Percentiles rank a stretch among this genome's conserved stretches.
Conservation (phyloP, 1,284 basidiomycete species). For the Ceratobasidium sp. region DNA sequence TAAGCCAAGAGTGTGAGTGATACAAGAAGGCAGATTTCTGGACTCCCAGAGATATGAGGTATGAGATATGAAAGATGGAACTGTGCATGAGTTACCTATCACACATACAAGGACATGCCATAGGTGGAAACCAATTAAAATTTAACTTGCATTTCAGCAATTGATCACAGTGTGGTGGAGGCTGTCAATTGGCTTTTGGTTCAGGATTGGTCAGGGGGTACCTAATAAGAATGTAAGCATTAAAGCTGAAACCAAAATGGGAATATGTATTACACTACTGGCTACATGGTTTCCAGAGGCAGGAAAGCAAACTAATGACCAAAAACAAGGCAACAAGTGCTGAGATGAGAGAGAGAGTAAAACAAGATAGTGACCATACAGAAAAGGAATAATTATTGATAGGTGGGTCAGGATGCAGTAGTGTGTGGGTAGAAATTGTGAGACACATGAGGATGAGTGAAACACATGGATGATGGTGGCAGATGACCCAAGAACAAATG, state of each 20-base stretch:
- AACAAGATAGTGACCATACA: conserved; percentile 16
- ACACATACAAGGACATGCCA: too few relatives aligned
- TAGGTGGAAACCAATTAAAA: too few relatives aligned
- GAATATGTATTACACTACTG: conserved; percentile 39
- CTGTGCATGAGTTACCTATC: background rate
- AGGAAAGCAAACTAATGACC: conserved; percentile 32
- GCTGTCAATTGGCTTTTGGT: too few relatives aligned
- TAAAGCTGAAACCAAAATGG: background rate
- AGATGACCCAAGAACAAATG: background rate
- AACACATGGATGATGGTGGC: conserved; percentile 23
- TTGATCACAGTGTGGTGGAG: too few relatives aligned
- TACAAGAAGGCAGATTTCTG: background rate
- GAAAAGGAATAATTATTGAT: conserved; percentile 19
- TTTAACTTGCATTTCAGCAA: too few relatives aligned
- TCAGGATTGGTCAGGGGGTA: too few relatives aligned
- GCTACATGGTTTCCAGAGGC: conserved; percentile 34
- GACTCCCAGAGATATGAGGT: background rate
- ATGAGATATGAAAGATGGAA: conserved; percentile 32
- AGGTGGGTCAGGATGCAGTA: conserved; percentile 24
- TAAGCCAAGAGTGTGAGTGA: background rate
- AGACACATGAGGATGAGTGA: conserved; percentile 4
- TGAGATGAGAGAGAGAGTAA: background rate
- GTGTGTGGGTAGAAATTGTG: conserved; percentile 2
- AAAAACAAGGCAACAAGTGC: conserved; percentile 31
- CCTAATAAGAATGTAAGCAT: too few relatives aligned